phyloP scores from a whole-genome alignment of 352 stramenopile species.

The Phytophthora gonapodyides region DNA sequence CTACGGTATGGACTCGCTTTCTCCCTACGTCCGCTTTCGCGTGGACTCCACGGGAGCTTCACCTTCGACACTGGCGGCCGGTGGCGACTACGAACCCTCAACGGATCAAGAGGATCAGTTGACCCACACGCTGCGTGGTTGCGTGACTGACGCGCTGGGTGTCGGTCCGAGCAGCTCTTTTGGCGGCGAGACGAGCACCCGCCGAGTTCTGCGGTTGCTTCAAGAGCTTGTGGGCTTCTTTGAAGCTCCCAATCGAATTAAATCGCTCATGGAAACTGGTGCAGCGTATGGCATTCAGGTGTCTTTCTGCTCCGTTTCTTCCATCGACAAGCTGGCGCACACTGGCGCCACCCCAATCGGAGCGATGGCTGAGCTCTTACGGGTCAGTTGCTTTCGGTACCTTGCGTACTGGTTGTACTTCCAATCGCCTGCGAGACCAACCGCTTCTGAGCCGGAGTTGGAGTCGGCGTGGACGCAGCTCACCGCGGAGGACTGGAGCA shows the following conservation, averaged over 20 bases:
- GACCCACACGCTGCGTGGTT: conserved; percentile 28
- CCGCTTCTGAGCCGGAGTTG: conserved; percentile 15
- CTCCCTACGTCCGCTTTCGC: conserved; percentile 27
- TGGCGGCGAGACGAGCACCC: conserved; percentile 16
- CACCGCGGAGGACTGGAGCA: conserved; percentile 31
- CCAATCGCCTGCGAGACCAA: conserved; percentile 21
- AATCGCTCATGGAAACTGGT: conserved; percentile 8
- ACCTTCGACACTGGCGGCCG: not conserved
- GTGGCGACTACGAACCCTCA: not conserved
- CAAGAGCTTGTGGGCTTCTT: conserved; percentile 32
- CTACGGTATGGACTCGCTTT: conserved; percentile 22
- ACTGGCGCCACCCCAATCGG: conserved; percentile 29
- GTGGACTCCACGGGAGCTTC: conserved; percentile 6
- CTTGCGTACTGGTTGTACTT: conserved; percentile 35
- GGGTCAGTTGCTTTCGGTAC: conserved; percentile 33
- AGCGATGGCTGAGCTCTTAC: conserved; percentile 34
- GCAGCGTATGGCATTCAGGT: conserved; percentile 1
- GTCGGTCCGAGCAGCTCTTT: conserved; percentile 8
- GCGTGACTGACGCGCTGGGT: conserved; percentile 31
- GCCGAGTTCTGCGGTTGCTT: conserved; percentile 35
- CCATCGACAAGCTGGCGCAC: conserved; percentile 20
- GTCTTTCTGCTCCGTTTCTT: conserved; percentile 1
- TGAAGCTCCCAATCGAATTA: conserved; percentile 9
- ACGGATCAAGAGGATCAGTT: conserved; percentile 28
- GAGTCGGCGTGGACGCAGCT: conserved; percentile 36